Base-by-base conservation (phyloP, 345 rosid species). In the Orychophragmus violaceus region DNA sequence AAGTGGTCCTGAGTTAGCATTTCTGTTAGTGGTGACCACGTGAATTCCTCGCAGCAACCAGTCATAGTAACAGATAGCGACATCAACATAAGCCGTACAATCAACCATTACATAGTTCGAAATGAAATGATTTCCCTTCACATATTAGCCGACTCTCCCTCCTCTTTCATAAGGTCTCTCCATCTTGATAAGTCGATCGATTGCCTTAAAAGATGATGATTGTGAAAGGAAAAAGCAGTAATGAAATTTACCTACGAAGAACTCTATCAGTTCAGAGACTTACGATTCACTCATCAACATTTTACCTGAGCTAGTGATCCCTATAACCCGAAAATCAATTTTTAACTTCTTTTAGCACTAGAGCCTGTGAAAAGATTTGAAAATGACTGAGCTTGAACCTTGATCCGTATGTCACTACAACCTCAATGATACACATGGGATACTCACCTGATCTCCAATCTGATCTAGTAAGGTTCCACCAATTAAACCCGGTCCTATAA, bases 1-100 rank as follows among this genome's bases (percentile, higher is more conserved):
- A 70, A 94, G 97, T 28, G 99, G 96, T 65, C 99, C 97, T 37
- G 99, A 94, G 78, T 94, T 94, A 29, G 95, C 96, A 78, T 83
- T 94, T 77, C 90, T 94, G 80, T 94, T 93, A 0, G 96, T 94
- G 28, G 98, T 90, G 76, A 93, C 87, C 64, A 93, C 87, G 39
- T 93, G 97, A 81, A 90, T 81, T 70, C 97, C 98, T 77, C 76
- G 79, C 28, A 82, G 76, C 72, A 93, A 77, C 98, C 97, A 90
- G 71, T 84, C 82, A 49, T 82, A 76, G 74, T 93, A 93, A 83
- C 71, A 74, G 68, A 85, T 79, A 7, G 98, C 97, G 44, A 93
- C 67, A 62, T 18, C 71, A 27, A 97, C 81, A 59, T 93, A 94
- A 37, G 98, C 94, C 5, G 98, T 90, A 71, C 98, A 93, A 72